Percentiles rank a stretch among this genome's conserved stretches.
Conservation (phyloP, 225 moss, liverwort and hornwort species). For the Rhytidiadelphus loreus region DNA sequence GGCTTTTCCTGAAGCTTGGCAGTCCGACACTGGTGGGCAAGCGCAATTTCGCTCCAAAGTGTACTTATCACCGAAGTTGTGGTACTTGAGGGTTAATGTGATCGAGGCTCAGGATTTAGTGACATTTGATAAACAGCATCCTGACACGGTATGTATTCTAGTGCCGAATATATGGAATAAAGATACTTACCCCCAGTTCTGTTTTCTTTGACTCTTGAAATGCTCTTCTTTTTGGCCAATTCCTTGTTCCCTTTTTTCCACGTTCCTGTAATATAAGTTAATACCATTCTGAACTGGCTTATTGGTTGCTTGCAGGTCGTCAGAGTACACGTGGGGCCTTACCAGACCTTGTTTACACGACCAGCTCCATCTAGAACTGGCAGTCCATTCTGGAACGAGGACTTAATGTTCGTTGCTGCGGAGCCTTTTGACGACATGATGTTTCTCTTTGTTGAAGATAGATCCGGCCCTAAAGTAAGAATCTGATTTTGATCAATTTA, state of each 20-base stretch:
- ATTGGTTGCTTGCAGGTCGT: conserved; percentile 43
- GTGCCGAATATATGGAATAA: not conserved
- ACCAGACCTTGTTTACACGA: conserved; percentile 47
- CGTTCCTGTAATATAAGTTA: not conserved
- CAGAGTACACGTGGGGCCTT: conserved; percentile 54
- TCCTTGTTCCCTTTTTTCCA: not conserved
- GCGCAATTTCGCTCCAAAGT: conserved; percentile 84
- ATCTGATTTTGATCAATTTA: not conserved
- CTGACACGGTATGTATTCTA: conserved; percentile 44
- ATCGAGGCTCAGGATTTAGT: conserved; percentile 87
- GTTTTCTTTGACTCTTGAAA: not conserved
- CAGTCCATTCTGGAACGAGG: conserved; percentile 77
- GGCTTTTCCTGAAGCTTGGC: conserved; percentile 96
- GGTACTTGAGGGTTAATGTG: conserved; percentile 81
- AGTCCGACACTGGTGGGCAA: conserved; percentile 88
- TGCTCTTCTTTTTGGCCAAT: not conserved
- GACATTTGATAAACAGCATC: conserved; percentile 25
- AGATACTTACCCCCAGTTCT: not conserved
- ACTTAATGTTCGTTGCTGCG: conserved; percentile 84
- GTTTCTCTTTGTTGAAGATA: conserved; percentile 54
- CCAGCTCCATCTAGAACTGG: conserved; percentile 26
- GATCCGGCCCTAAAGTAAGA: conserved; percentile 24
- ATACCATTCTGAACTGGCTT: not conserved
- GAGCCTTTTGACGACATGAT: conserved; percentile 92
- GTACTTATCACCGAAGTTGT: conserved; percentile 83